These are phyloP conservation scores for Zanthoxylum bungeanum DNA, from an alignment of 345 rosid genomes.

Conservation along the genomic window DNA sequence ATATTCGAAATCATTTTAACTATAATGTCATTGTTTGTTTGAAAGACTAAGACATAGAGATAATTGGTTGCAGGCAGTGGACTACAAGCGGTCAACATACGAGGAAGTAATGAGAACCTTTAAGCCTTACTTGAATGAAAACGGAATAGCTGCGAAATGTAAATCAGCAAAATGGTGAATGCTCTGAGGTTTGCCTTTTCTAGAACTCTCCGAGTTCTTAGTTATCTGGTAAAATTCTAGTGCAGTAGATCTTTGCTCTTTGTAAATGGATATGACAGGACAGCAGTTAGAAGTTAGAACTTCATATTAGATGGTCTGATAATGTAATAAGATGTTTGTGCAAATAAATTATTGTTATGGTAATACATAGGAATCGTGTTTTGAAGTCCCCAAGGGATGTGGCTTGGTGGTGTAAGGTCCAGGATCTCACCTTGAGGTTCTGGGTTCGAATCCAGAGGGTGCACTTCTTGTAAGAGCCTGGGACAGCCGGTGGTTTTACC, in stretches of 20 bases:
- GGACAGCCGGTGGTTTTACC: too few relatives aligned
- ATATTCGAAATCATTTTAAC: neutral
- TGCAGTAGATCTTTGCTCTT: slow-evolving; percentile 15
- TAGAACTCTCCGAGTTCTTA: slow-evolving; percentile 16
- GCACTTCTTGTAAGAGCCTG: too few relatives aligned
- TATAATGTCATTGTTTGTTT: neutral
- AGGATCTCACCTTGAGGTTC: too few relatives aligned
- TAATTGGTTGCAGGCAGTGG: slow-evolving; percentile 65
- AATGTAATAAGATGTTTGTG: slow-evolving; percentile 29
- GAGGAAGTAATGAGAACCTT: slow-evolving; percentile 87
- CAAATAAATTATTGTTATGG: neutral
- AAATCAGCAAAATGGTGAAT: slow-evolving; percentile 88
- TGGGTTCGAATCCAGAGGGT: too few relatives aligned
- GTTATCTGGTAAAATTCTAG: slow-evolving; percentile 10
- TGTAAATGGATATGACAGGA: slow-evolving; percentile 42
- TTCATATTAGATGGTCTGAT: slow-evolving; percentile 28
- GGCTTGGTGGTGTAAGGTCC: too few relatives aligned
- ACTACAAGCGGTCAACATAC: slow-evolving; percentile 94
- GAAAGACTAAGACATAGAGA: neutral
- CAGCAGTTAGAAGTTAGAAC: too few relatives aligned
- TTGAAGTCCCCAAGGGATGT: too few relatives aligned
- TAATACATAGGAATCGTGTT: neutral
- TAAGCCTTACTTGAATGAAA: slow-evolving; percentile 53
- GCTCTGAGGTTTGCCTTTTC: slow-evolving; percentile 14
- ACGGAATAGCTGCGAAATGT: slow-evolving; percentile 71